Conservation (phyloP, 192 early-diverging fungal species). For the Geosiphon pyriformis region DNA sequence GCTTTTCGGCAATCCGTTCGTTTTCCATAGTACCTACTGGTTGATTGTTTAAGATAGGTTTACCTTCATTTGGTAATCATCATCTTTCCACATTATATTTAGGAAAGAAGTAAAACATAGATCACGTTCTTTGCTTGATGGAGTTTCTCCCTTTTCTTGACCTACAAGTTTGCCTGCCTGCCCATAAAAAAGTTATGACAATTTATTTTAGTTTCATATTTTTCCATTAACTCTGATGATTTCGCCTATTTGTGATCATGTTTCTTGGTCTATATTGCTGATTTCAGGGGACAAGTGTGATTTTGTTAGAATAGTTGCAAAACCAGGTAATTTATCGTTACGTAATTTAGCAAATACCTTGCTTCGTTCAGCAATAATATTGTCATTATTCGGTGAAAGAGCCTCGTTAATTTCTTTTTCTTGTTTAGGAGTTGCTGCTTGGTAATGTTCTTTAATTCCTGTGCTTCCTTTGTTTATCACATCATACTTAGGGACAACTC, state of each 20-base stretch:
- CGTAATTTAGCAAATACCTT: slow-evolving; percentile 2
- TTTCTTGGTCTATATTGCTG: neutral
- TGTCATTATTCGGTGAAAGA: neutral
- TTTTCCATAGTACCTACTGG: neutral
- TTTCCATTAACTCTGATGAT: neutral
- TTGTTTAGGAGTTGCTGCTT: neutral
- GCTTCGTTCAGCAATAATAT: neutral
- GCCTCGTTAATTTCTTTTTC: slow-evolving; percentile 10
- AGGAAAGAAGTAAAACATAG: slow-evolving; percentile 2
- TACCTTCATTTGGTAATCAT: neutral
- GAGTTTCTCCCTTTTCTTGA: neutral
- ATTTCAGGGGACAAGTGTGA: neutral
- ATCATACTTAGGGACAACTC: neutral
- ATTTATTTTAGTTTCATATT: slow-evolving; percentile 1
- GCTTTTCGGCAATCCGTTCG: neutral
- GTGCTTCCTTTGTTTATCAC: neutral
- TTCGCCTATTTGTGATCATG: neutral
- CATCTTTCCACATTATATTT: slow-evolving; percentile 2
- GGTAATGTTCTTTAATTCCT: slow-evolving; percentile 5
- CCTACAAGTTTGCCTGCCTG: neutral
- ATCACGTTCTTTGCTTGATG: neutral
- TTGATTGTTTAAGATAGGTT: neutral
- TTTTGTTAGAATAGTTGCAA: neutral
- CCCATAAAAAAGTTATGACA: slow-evolving; percentile 3
- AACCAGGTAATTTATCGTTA: neutral